A percentile compares a stretch with the other conserved stretches of the same genome.
Evolutionary conservation across 805 yeast species (phyloP).

Genomic region (Cyberlindnera meyerae): DNA sequence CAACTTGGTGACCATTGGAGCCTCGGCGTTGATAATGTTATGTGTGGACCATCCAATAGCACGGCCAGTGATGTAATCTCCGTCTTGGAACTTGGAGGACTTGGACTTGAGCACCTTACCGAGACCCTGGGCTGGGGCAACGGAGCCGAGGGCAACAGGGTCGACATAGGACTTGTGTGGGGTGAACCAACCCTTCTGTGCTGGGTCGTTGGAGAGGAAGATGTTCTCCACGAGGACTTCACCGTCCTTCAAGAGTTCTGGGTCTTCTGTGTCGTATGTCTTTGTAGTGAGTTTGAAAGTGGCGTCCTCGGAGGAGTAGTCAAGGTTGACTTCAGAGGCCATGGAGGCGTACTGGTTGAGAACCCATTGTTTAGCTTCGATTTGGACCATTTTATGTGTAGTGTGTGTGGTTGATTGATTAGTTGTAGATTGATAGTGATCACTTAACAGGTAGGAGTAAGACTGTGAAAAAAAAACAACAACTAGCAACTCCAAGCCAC

Average conservation of each 20-base stretch:
- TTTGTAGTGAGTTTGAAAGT: conserved; percentile 27
- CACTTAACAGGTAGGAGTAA: no score
- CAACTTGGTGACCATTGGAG: conserved; percentile 2
- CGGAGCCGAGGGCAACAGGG: conserved; percentile 35
- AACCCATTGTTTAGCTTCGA: conserved; percentile 29
- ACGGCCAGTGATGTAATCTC: conserved; percentile 41
- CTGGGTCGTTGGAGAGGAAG: conserved; percentile 55
- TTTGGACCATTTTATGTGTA: conserved; percentile 8
- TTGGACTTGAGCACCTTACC: conserved; percentile 47
- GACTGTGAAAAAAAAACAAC: no score
- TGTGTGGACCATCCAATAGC: conserved; percentile 46
- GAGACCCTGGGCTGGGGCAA: conserved; percentile 47
- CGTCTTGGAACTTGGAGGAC: conserved; percentile 34
- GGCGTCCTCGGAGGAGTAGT: conserved; percentile 22
- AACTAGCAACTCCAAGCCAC: no score
- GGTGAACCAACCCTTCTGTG: conserved; percentile 54
- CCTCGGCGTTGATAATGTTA: conserved; percentile 27
- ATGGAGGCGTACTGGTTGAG: conserved; percentile 26
- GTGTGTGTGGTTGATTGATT: neutral
- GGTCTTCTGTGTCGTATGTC: conserved; percentile 19
- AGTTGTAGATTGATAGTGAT: neutral
- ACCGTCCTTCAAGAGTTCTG: conserved; percentile 29
- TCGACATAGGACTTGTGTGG: conserved; percentile 28
- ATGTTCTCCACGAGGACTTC: conserved; percentile 42
- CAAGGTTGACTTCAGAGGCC: conserved; percentile 24